phyloP scores from a whole-genome alignment of 805 yeast species.

The Sugiyamaella marilandica region DNA sequence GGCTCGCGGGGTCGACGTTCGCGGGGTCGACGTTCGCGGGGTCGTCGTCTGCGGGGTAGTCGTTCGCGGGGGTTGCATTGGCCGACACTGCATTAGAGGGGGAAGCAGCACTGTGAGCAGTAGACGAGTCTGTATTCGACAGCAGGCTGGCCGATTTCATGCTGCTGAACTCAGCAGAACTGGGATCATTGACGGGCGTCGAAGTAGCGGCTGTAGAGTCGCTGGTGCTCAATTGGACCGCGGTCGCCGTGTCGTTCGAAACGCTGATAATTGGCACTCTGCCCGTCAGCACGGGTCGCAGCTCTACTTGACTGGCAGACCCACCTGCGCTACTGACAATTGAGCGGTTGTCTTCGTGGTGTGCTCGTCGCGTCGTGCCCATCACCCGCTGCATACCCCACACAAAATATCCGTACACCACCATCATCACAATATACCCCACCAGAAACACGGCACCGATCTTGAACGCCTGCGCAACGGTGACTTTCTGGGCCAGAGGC shows the following conservation, averaged over 20 bases:
- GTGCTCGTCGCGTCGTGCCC: slow-evolving; percentile 19
- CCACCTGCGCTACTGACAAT: background rate
- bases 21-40: too few relatives aligned
- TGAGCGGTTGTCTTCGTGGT: slow-evolving; percentile 1
- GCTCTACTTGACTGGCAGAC: background rate
- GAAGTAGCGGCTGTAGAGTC: background rate
- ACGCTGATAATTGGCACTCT: background rate
- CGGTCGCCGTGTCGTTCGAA: background rate
- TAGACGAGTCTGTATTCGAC: background rate
- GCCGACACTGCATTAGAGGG: too few relatives aligned
- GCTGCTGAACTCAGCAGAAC: too few relatives aligned
- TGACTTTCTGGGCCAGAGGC: slow-evolving; percentile 61
- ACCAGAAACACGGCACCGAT: slow-evolving; percentile 69
- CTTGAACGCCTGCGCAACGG: slow-evolving; percentile 63
- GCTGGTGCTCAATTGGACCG: background rate
- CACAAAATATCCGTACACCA: slow-evolving; percentile 47
- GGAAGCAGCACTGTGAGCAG: background rate
- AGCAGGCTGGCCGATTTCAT: background rate
- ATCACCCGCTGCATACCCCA: slow-evolving; percentile 38
- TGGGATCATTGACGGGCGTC: background rate
- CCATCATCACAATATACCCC: slow-evolving; percentile 54
- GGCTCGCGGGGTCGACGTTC: too few relatives aligned
- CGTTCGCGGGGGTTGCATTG: too few relatives aligned
- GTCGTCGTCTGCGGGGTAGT: background rate
- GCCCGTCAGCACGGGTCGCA: background rate